Percentiles rank a stretch among this genome's conserved stretches.
Conservation (phyloP, 495 filamentous ascomycete species). For the Daldinia vernicosa region DNA sequence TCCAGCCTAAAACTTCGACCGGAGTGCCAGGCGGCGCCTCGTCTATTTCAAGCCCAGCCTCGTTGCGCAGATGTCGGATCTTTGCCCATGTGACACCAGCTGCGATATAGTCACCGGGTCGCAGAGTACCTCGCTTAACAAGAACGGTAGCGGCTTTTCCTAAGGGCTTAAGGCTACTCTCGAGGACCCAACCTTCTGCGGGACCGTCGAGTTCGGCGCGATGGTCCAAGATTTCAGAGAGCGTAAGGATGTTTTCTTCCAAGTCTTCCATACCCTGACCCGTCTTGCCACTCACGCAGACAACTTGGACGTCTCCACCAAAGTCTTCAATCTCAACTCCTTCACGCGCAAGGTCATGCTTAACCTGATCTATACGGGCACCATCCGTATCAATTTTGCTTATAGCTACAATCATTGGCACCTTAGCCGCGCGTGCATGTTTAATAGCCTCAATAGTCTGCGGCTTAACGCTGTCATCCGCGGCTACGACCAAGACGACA, state of each 20-base stretch:
- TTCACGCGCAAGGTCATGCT: constrained; percentile 83
- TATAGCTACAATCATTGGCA: constrained; percentile 97
- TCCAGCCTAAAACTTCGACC: constrained; percentile 94
- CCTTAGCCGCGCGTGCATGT: constrained; percentile 87
- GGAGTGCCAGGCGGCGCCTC: constrained; percentile 89
- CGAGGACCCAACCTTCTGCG: constrained; percentile 93
- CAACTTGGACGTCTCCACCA: constrained; percentile 92
- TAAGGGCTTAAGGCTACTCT: constrained; percentile 86
- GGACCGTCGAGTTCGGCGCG: constrained; percentile 79
- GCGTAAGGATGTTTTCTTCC: constrained; percentile 84
- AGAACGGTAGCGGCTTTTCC: constrained; percentile 91
- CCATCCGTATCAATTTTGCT: constrained; percentile 95
- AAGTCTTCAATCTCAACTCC: constrained; percentile 93
- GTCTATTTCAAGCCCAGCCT: constrained; percentile 75
- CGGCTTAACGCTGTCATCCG: constrained; percentile 97
- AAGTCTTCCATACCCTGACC: constrained; percentile 91
- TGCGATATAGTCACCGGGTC: constrained; percentile 82
- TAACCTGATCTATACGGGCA: constrained; percentile 80
- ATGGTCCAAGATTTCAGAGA: constrained; percentile 89
- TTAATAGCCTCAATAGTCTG: constrained; percentile 97
- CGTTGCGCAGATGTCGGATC: constrained; percentile 83
- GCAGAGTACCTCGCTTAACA: constrained; percentile 85
- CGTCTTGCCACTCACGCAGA: constrained; percentile 91
- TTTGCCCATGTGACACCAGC: constrained; percentile 87
- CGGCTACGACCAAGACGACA: constrained; percentile 93